These are phyloP conservation scores for Naganishia vishniacii DNA, from an alignment of 768 basidiomycete genomes.

Conservation along the genomic window DNA sequence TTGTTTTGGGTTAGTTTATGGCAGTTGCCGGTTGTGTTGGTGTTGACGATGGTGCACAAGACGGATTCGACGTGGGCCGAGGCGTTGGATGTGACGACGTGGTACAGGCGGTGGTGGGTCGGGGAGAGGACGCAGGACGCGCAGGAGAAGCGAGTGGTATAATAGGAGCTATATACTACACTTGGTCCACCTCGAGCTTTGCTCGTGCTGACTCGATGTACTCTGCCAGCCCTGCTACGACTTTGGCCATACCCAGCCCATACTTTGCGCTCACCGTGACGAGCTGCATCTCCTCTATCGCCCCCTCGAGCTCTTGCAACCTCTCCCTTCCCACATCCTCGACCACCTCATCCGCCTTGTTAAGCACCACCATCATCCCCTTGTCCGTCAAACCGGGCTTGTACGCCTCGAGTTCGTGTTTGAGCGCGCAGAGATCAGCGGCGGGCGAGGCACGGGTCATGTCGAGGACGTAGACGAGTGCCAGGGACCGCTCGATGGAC, in stretches of 20 bases:
- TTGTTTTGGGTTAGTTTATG: constrained; percentile 78
- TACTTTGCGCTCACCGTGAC: constrained; percentile 81
- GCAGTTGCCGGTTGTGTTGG: constrained; percentile 83
- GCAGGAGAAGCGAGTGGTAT: constrained; percentile 5
- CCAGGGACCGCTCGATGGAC: constrained; percentile 83
- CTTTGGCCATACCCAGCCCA: constrained; percentile 68
- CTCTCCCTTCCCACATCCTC: constrained; percentile 40
- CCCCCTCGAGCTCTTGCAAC: constrained; percentile 49
- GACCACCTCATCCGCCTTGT: constrained; percentile 85
- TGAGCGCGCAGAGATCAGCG: constrained; percentile 66
- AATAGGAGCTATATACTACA: not conserved
- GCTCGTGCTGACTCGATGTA: constrained; percentile 53
- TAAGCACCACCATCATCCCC: constrained; percentile 77
- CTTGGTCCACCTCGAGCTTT: not conserved
- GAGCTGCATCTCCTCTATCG: constrained; percentile 57
- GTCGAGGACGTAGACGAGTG: constrained; percentile 88
- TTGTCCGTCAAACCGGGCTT: constrained; percentile 70
- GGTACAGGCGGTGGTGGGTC: constrained; percentile 3
- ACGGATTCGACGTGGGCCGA: constrained; percentile 16
- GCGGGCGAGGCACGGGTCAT: constrained; percentile 67
- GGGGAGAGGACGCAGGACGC: not conserved
- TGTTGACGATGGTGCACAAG: constrained; percentile 93
- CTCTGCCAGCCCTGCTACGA: constrained; percentile 63
- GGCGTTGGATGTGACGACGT: constrained; percentile 1
- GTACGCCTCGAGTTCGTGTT: constrained; percentile 72